Base-by-base conservation (phyloP, 1,284 basidiomycete genomes). In the Singerocomus inundabilis region DNA sequence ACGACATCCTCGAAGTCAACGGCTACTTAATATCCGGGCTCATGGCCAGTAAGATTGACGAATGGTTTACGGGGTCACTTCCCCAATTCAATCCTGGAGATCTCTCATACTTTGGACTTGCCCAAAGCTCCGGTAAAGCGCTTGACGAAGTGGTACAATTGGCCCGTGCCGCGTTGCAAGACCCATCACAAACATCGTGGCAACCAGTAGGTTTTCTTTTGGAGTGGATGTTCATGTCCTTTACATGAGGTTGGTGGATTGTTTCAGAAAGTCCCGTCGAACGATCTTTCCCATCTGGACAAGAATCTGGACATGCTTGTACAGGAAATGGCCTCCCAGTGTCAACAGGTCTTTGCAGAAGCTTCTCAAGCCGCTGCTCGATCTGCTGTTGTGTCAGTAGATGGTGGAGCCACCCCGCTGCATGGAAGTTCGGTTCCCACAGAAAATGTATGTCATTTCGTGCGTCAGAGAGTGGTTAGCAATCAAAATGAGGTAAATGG, bases 1-100 rank as follows among this genome's bases (percentile, higher is more conserved):
- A 88, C 63, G 89, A 91, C 66, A 77, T 85, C 54, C 73, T 91
- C 48, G 85, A 90, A 73, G 89, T 88, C 44, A 87, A 87, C 64
- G 81, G 82, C 56, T 91, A 91, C 65, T 73, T 91, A 59, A 81
- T 80, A 59, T 79, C 80, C 39, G 86, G 88, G 43, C 76, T 91
- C 42, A 72, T 78, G 49, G 72, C 73, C 40, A 89, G 85, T 66
- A 70, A 76, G 44, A 80, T 91, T 68, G 88, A 91, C 71, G 76
- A 76, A 56, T 91, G 87, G 85, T 91, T 91, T 67, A 75, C 74
- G 60, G 86, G 85, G 25, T 78, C 78, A 39, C 67, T 73, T 44
- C 83, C 88, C 39, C 70, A 67, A 55, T 83, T 86, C 65, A 72
- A 74, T 45, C 72, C 77, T 39, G 69, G 70, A 54, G 80, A 85